Conservation (phyloP, 2,329 filamentous ascomycete species). For the Sarocladium kiliense region DNA sequence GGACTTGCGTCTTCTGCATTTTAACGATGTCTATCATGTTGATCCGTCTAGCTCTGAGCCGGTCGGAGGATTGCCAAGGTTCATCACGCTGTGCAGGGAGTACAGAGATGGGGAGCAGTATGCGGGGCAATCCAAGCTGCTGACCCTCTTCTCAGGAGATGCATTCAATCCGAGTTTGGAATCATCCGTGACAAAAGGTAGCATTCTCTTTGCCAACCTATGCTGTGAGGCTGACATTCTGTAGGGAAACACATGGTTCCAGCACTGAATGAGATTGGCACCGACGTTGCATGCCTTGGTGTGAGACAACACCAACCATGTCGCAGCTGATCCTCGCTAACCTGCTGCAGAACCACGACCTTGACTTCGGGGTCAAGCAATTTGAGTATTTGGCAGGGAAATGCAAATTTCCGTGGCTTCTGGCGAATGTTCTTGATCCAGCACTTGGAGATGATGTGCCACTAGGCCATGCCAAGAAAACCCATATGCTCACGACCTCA, state of each 20-base stretch:
- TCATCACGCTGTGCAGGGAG: conserved; percentile 71
- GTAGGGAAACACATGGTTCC: conserved; percentile 80
- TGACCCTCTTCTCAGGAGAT: conserved; percentile 88
- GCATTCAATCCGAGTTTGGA: conserved; percentile 89
- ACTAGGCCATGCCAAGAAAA: conserved; percentile 70
- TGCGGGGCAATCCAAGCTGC: conserved; percentile 55
- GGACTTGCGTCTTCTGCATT: conserved; percentile 79
- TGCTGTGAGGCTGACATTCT: background rate
- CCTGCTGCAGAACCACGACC: conserved; percentile 69
- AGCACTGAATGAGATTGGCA: conserved; percentile 71
- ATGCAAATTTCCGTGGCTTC: conserved; percentile 83
- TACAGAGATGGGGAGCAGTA: conserved; percentile 62
- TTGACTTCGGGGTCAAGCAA: conserved; percentile 84
- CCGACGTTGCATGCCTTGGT: conserved; percentile 76
- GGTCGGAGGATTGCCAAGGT: conserved; percentile 74
- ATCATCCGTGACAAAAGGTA: conserved; percentile 82
- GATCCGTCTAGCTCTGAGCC: conserved; percentile 72
- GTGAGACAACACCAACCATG: conserved; percentile 31
- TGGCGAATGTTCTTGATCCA: conserved; percentile 83
- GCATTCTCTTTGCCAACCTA: conserved; percentile 12
- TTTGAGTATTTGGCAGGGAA: conserved; percentile 67
- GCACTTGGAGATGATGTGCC: conserved; percentile 70
- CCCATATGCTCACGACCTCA: conserved; percentile 70
- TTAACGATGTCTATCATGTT: conserved; percentile 92
- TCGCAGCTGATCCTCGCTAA: conserved; percentile 8